These are phyloP conservation scores for Geosmithia flava DNA, from an alignment of 2,329 filamentous ascomycete genomes.

Conservation along the genomic window DNA sequence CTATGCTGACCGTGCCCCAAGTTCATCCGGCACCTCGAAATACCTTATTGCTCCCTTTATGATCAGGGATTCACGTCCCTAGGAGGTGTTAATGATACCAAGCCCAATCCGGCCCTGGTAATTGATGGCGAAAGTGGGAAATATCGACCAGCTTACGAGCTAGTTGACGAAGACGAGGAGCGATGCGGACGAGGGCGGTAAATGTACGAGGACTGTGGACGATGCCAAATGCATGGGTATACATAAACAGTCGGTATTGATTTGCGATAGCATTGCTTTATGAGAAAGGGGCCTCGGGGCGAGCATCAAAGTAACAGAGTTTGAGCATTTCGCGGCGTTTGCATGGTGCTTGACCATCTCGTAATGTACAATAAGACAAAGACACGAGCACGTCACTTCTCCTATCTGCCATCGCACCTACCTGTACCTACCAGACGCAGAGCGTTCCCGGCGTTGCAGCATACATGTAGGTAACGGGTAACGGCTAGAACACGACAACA, in stretches of 20 bases:
- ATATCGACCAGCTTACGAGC: conserved; percentile 65
- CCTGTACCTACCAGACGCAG: too few relatives aligned
- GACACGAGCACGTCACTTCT: background rate
- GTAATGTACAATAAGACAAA: background rate
- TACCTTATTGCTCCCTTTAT: conserved; percentile 81
- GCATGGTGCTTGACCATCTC: background rate
- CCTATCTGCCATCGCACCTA: background rate
- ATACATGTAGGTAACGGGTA: too few relatives aligned
- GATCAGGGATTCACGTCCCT: conserved; percentile 82
- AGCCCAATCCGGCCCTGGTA: conserved; percentile 69
- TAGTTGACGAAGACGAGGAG: conserved; percentile 65
- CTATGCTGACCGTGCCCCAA: conserved; percentile 15
- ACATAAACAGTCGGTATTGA: background rate
- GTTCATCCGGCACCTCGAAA: conserved; percentile 68
- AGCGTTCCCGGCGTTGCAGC: too few relatives aligned
- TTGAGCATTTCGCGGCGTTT: background rate
- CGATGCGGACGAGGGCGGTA: conserved; percentile 58
- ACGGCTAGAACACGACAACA: too few relatives aligned
- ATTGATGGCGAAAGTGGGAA: conserved; percentile 16
- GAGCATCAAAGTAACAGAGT: background rate
- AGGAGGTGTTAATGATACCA: conserved; percentile 81
- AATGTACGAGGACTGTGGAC: background rate
- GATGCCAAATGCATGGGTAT: background rate
- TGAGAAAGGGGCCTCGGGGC: background rate
- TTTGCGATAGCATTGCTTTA: background rate